Conservation (phyloP, 345 rosid genomes). For the Carallia brachiata region DNA sequence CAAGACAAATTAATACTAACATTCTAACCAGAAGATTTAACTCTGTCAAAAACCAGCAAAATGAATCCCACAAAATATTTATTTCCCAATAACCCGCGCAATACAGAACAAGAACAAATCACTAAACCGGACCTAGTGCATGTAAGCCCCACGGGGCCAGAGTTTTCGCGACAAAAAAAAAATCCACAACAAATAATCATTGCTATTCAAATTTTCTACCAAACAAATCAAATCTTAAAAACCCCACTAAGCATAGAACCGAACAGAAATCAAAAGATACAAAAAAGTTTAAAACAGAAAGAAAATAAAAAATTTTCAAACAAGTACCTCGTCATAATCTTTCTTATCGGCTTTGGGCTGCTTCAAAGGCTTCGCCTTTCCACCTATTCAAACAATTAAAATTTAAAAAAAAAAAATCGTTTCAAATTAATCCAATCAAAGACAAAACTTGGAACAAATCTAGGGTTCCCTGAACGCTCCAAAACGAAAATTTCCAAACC, state of each 20-base stretch:
- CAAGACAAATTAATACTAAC: no score
- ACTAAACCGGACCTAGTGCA: no score
- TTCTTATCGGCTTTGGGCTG: slow-evolving; percentile 64
- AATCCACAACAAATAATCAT: no score
- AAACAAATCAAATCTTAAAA: not conserved
- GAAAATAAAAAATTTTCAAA: not conserved
- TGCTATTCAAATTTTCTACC: no score
- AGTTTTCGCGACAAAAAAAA: no score
- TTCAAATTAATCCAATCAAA: not conserved
- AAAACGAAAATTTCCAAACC: not conserved
- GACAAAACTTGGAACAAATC: not conserved
- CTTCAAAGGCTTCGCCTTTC: slow-evolving; percentile 90
- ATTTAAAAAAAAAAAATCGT: not conserved
- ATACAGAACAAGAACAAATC: no score
- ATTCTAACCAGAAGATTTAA: no score
- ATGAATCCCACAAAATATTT: no score
- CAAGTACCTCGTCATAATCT: slow-evolving; percentile 71
- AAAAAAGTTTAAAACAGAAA: not conserved
- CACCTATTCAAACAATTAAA: slow-evolving; percentile 35
- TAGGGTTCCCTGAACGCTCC: no score
- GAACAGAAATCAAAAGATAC: not conserved
- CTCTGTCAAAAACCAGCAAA: no score
- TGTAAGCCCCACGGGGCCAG: no score
- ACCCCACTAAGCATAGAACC: not conserved
- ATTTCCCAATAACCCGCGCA: no score